Evolutionary conservation across 2,329 filamentous ascomycete genomes (phyloP).

Genomic region (Coniochaeta prunicola): DNA sequence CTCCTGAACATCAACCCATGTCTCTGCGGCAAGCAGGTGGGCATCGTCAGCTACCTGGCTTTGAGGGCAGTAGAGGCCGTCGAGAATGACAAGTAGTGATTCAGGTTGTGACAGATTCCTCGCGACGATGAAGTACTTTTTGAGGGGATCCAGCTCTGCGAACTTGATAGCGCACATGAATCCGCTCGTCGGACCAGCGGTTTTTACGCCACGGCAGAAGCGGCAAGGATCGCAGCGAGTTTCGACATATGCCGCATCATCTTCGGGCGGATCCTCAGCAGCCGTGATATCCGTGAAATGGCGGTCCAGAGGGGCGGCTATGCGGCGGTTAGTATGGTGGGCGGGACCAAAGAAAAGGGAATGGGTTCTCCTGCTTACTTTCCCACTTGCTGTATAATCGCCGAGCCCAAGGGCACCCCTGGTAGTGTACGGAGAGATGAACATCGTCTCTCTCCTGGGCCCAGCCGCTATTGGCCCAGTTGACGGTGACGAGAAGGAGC

Average conservation of each 20-base stretch:
- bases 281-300: background rate
- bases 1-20: too few species aligned
- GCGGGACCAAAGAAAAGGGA: background rate
- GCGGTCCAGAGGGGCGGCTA: background rate
- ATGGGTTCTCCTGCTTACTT: background rate
- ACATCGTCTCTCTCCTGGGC: background rate
- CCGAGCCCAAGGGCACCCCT: background rate
- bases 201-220: background rate
- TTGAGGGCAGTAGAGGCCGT: background rate
- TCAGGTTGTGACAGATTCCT: background rate
- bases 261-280: background rate
- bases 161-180: background rate
- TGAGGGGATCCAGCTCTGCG: background rate
- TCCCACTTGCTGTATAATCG: background rate
- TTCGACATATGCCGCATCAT: background rate
- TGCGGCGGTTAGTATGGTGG: background rate
- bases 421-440: background rate
- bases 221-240: background rate
- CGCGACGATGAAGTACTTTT: background rate
- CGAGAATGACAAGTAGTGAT: background rate
- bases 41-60: background rate
- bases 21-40: too few species aligned
- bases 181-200: background rate
- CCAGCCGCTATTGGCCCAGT: background rate
- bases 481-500: background rate